Base-by-base conservation (phyloP, 164 flowering plant genomes). In the Vitis rotundifolia region DNA sequence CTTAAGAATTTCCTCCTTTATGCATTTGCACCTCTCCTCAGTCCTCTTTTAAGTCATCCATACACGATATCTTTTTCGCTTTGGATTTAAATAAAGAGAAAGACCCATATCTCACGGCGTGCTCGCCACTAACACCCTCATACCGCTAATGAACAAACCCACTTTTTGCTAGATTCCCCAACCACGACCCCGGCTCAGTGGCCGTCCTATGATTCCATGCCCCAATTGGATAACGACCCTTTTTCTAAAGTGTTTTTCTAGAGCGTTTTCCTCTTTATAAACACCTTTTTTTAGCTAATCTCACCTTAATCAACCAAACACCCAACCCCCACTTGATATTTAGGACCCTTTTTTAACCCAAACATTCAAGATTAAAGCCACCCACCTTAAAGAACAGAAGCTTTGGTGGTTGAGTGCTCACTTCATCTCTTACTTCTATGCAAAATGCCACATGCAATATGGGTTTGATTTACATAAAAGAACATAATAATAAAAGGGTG, bases 161-260 rank as follows among this genome's bases (percentile, higher is more conserved):
- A 31, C 76, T 79, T 81, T 76, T 59, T 37, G 52, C 68, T 64
- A 72, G 84, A 79, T 77, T 78, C 81, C 76, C 75, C 68, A 44
- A 69, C 64, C 83, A 51, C 69, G 51, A 49, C 26, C 74, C 72
- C 74, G 63, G 66, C 70, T 67, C 75, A 51, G 28, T 75, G 68
- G 88, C 87, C 90, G 86, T 75, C 92, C 84, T 74, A 75, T 80
- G 88, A 86, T 86, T 80, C 89, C 71, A 70, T 48, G 71, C 77
- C 83, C 64, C 68, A 61, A 8, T 67, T 64, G 53, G 79, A 78
- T 69, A 81, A 78, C 16, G 77, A 85, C 80, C 69, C 22, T 70
- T 64, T 59, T 57, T 44, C 47, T 49, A 22, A n/a, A 8, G 26
- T 47, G 22, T 58, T 26, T 14, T 49, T 15, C 37, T n/a, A 49